Conservation (phyloP, 139 green algal genomes). For the Volvox reticuliferus region DNA sequence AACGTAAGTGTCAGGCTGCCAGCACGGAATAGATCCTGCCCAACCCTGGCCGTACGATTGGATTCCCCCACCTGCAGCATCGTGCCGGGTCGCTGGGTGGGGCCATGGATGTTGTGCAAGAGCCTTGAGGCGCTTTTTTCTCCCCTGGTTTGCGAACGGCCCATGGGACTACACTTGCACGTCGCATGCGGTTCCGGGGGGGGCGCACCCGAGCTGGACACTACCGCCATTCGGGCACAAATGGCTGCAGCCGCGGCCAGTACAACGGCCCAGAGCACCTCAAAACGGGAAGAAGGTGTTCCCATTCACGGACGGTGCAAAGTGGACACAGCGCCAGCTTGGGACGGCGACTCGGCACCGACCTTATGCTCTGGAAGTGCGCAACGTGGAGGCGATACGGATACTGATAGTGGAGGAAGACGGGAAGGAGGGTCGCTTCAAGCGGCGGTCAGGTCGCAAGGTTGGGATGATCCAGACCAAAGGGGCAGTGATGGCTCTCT, state of each 20-base stretch:
- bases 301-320: no score
- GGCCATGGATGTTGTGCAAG: constrained; percentile 88
- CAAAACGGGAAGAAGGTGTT: no score
- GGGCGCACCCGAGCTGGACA: constrained; percentile 78
- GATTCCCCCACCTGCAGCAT: constrained; percentile 68
- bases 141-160: constrained; percentile 30
- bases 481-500: background rate
- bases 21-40: no score
- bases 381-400: no score
- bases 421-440: no score
- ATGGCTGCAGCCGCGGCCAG: background rate
- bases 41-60: background rate
- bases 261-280: background rate
- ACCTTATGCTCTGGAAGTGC: no score
- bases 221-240: background rate
- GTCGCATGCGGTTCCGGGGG: constrained; percentile 81
- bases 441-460: no score
- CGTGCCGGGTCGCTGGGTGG: constrained; percentile 88
- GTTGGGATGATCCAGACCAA: no score
- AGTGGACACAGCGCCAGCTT: no score
- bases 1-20: no score
- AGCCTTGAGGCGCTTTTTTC: constrained; percentile 70
- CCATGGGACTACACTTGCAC: constrained; percentile 63
- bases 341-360: no score
- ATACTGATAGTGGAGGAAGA: no score